Conservation (phyloP, 2,329 filamentous ascomycete genomes). For the Colletotrichum sp. region DNA sequence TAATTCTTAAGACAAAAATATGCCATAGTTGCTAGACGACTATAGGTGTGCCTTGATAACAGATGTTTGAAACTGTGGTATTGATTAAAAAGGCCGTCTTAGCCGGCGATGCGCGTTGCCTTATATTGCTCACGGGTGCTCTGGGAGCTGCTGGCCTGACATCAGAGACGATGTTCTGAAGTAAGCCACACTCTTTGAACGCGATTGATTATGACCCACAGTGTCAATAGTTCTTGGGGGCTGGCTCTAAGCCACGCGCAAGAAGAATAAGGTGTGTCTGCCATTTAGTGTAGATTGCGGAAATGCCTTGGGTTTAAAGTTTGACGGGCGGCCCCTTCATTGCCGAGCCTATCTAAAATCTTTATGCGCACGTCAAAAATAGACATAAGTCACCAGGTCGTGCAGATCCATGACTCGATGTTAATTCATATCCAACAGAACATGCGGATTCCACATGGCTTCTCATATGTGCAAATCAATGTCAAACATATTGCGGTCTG, state of each 20-base stretch:
- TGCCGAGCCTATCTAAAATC: background rate
- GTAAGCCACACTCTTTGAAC: background rate
- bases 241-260: background rate
- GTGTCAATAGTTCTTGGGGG: background rate
- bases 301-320: background rate
- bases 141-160: background rate
- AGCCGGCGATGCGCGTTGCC: background rate
- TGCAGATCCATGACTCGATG: background rate
- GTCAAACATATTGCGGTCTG: background rate
- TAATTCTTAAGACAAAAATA: accelerated
- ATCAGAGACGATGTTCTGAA: background rate
- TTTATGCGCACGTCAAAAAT: background rate
- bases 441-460: background rate
- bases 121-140: background rate
- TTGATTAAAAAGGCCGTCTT: background rate
- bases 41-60: background rate
- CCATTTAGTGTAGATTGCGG: background rate
- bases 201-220: background rate
- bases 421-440: background rate
- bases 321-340: background rate
- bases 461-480: background rate
- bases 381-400: background rate
- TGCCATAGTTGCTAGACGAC: background rate
- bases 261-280: background rate
- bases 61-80: background rate